These are phyloP conservation scores for Coemansia sp. DNA, from an alignment of 371 early-diverging fungal species.

Conservation along the genomic window DNA sequence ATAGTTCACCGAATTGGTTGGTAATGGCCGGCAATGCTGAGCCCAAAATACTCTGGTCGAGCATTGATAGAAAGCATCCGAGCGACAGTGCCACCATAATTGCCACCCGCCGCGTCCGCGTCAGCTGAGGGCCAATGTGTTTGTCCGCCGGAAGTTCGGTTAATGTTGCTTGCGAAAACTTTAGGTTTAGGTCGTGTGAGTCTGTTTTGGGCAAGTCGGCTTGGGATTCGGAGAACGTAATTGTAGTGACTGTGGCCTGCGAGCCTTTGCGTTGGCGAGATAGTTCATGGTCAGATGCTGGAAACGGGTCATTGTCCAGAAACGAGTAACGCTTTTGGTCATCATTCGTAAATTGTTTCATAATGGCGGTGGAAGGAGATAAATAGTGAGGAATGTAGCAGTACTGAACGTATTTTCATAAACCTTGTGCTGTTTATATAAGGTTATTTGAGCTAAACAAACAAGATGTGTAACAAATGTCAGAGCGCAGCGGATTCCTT, in stretches of 20 bases:
- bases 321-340: conserved; percentile 14
- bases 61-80: conserved; percentile 62
- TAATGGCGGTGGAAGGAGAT: background rate
- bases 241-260: conserved; percentile 10
- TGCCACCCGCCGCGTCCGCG: conserved; percentile 9
- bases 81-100: conserved; percentile 19
- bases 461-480: too few relatives aligned
- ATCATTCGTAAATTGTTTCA: conserved; percentile 3
- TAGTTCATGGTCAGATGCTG: background rate
- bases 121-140: background rate
- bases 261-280: conserved; percentile 14
- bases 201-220: background rate
- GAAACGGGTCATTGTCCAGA: conserved; percentile 13
- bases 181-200: conserved; percentile 1
- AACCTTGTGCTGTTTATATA: background rate
- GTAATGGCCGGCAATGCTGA: conserved; percentile 76
- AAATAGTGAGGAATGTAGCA: background rate
- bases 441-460: too few relatives aligned
- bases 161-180: conserved; percentile 26
- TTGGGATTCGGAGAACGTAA: conserved; percentile 8
- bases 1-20: conserved; percentile 64
- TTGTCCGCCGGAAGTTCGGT: conserved; percentile 4
- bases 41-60: conserved; percentile 76
- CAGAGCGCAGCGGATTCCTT: too few relatives aligned
- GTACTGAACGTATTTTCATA: background rate